phyloP scores from a whole-genome alignment of 1,139 yeast genomes.

The Geotrichum australiense region DNA sequence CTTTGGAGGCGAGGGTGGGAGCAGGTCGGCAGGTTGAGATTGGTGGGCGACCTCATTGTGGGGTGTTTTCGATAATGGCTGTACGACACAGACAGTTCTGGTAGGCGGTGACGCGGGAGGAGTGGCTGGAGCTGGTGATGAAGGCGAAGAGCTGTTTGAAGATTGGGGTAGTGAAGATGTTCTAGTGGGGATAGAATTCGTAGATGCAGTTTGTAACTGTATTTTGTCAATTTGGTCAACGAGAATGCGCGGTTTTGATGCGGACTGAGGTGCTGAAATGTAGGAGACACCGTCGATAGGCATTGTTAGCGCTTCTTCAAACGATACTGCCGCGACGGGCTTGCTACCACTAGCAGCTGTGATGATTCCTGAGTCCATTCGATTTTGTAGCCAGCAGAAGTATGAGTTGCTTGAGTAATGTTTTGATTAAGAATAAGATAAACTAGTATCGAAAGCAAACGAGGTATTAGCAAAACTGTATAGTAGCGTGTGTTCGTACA shows the following conservation, averaged over 20 bases:
- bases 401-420: too few species aligned
- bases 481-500: too few species aligned
- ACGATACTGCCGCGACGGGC: slow-evolving; percentile 5
- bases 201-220: slow-evolving; percentile 3
- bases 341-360: not conserved
- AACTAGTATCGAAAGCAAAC: too few species aligned
- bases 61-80: slow-evolving; percentile 7
- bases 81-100: not conserved
- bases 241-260: slow-evolving; percentile 2
- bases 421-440: too few species aligned
- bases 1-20: slow-evolving; percentile 11
- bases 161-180: slow-evolving; percentile 8
- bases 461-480: too few species aligned
- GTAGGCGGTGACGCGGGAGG: slow-evolving; percentile 20
- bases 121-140: slow-evolving; percentile 19
- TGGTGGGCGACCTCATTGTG: slow-evolving; percentile 5
- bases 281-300: slow-evolving; percentile 15
- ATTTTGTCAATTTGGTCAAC: not conserved
- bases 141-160: slow-evolving; percentile 9
- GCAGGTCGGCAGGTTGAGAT: slow-evolving; percentile 3
- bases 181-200: slow-evolving; percentile 7
- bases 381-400: too few species aligned
- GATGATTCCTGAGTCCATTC: slow-evolving; percentile 11
- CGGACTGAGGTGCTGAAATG: slow-evolving; percentile 2
- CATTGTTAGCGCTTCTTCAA: slow-evolving; percentile 9